Base-by-base conservation (phyloP, 2,329 filamentous ascomycete species). In the Aspergillus fructus region DNA sequence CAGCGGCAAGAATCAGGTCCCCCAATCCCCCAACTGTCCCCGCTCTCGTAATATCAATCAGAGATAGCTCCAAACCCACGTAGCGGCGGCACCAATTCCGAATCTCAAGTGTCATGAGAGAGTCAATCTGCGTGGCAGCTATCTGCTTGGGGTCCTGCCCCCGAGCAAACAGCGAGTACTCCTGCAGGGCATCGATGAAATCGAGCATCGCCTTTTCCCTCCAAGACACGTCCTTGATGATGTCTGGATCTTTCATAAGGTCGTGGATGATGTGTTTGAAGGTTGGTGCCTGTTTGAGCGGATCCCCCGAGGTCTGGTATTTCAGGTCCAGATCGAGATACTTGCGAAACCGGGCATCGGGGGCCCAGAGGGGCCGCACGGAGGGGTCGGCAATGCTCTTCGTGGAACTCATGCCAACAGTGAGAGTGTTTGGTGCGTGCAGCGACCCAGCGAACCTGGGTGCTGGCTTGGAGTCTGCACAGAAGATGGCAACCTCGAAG, bases 91-190 rank as follows among this genome's bases (percentile, higher is more conserved):
- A 17, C 59, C 59, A 63, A 8, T 45, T 43, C 13, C 55, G 37
- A 34, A 62, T 62, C 39, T 64, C 62, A 17, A 64, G 60, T 11
- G 56, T 40, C 47, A 61, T 59, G 2, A 62, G 43, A 5, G 62
- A 64, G 17, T 64, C 62, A 12, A 64, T 46, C 6, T 42, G n/a
- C 15, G 59, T 58, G 3, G 53, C 40, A 12, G 42, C 50, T 17
- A 53, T 41, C 34, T 59, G 39, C 9, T 55, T 37, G 2, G 45
- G 47, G 19, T 58, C 55, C 27, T 57, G 24, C 21, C 40, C 52
- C 37, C 52, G 56, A 15, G 40, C 17, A 19, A 19, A 27, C 54
- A 58, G 52, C 17, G 48, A 51, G 19, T 52, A 48, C 17, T 34
- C 41, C 21, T 58, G 52, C 39, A 53, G 27, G 9, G 40, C 48